Conservation (phyloP, 805 yeast species). For the Hermanozyma aechmeae region DNA sequence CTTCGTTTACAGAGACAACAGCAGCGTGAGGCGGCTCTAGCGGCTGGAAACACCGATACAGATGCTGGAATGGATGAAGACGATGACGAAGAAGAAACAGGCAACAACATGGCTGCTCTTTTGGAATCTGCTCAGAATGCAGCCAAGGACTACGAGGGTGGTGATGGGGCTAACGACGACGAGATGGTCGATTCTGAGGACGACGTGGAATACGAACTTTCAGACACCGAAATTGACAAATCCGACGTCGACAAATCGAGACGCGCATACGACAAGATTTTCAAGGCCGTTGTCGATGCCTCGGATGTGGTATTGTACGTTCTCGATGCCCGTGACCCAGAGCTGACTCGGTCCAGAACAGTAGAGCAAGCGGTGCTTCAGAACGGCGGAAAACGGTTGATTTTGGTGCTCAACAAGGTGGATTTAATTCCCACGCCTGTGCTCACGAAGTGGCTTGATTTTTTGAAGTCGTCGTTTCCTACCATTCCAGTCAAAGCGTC, state of each 20-base stretch:
- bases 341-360: slow-evolving; percentile 82
- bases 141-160: slow-evolving; percentile 64
- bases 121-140: slow-evolving; percentile 87
- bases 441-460: slow-evolving; percentile 74
- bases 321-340: slow-evolving; percentile 97
- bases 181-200: slow-evolving; percentile 20
- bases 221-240: slow-evolving; percentile 32
- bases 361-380: slow-evolving; percentile 85
- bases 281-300: slow-evolving; percentile 86
- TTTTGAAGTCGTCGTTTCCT: slow-evolving; percentile 77
- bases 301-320: slow-evolving; percentile 88
- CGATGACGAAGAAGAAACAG: slow-evolving; percentile 29
- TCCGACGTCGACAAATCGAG: slow-evolving; percentile 63
- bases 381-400: slow-evolving; percentile 73
- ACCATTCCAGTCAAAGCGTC: slow-evolving; percentile 84
- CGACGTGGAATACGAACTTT: slow-evolving; percentile 35
- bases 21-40: slow-evolving; percentile 31
- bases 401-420: slow-evolving; percentile 81
- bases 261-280: slow-evolving; percentile 88
- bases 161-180: slow-evolving; percentile 21
- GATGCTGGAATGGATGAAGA: slow-evolving; percentile 30
- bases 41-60: slow-evolving; percentile 29
- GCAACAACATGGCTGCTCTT: slow-evolving; percentile 58
- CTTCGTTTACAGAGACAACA: slow-evolving; percentile 42
- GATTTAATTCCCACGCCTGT: slow-evolving; percentile 86